A percentile compares a stretch with the other conserved stretches of the same genome.
Conservation (phyloP, 768 basidiomycete species). For the Pulveroboletus sp. region DNA sequence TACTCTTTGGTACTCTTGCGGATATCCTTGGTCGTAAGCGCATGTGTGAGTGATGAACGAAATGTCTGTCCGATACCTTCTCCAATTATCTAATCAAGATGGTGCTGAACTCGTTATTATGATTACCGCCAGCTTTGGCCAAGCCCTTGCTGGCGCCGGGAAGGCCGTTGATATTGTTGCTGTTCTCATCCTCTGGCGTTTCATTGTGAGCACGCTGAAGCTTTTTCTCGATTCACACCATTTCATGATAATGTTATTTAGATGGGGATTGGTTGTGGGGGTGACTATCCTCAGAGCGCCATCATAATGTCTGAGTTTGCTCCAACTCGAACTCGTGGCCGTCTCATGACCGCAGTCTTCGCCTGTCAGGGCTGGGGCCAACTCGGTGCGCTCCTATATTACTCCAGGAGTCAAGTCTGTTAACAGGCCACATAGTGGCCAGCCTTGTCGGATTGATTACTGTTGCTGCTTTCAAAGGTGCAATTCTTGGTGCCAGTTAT, state of each 20-base stretch:
- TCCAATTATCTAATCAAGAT: constrained; percentile 29
- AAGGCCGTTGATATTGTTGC: constrained; percentile 63
- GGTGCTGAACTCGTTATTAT: constrained; percentile 66
- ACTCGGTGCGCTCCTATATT: constrained; percentile 45
- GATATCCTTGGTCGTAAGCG: constrained; percentile 71
- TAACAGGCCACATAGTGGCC: constrained; percentile 41
- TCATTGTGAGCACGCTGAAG: constrained; percentile 43
- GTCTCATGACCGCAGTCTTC: constrained; percentile 87
- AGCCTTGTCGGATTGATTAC: constrained; percentile 62
- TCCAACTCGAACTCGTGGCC: constrained; percentile 67
- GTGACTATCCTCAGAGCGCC: constrained; percentile 79
- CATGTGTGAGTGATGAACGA: constrained; percentile 56
- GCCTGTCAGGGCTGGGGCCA: constrained; percentile 89
- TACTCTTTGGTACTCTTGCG: constrained; percentile 74
- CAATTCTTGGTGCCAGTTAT: constrained; percentile 42
- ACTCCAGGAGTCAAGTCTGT: not conserved
- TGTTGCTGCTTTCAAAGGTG: constrained; percentile 57
- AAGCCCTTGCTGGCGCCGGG: constrained; percentile 65
- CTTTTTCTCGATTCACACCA: not conserved
- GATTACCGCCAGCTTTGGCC: constrained; percentile 71
- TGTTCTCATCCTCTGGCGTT: constrained; percentile 78
- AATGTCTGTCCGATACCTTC: not conserved
- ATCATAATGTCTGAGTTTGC: constrained; percentile 91
- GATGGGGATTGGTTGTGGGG: constrained; percentile 83
- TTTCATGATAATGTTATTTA: constrained; percentile 16